These are phyloP conservation scores for Cryptococcus depauperatus DNA, from an alignment of 1,284 basidiomycete genomes.

Conservation along the genomic window DNA sequence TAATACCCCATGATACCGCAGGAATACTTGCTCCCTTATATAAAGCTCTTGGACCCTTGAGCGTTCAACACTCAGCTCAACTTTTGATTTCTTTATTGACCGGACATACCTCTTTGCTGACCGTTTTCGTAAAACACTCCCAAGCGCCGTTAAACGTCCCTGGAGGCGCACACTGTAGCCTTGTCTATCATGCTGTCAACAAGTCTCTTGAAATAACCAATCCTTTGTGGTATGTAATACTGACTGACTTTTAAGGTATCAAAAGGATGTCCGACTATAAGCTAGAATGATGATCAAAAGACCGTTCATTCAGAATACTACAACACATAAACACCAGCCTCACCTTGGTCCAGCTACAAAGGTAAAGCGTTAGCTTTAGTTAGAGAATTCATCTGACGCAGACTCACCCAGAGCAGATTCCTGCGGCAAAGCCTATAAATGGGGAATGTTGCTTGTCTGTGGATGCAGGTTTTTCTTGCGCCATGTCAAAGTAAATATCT, in stretches of 20 bases:
- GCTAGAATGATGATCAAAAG: conserved; percentile 3
- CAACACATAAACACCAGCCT: no score
- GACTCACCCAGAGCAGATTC: conserved; percentile 37
- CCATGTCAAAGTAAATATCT: conserved; percentile 6
- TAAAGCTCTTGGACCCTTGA: conserved; percentile 37
- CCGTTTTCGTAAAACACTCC: conserved; percentile 36
- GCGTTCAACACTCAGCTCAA: neutral
- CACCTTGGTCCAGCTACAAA: conserved; percentile 27
- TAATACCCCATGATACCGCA: conserved; percentile 44
- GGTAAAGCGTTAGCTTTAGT: neutral
- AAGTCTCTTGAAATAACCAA: conserved; percentile 2
- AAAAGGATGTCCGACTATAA: conserved; percentile 37
- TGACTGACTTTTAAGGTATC: conserved; percentile 39
- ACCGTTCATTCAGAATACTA: neutral
- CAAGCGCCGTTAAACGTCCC: conserved; percentile 40
- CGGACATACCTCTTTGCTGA: conserved; percentile 31
- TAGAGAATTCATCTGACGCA: neutral
- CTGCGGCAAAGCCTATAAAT: conserved; percentile 42
- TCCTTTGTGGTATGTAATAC: neutral
- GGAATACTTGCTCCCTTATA: conserved; percentile 46
- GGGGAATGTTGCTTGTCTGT: conserved; percentile 25
- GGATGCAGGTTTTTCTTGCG: neutral
- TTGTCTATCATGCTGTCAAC: conserved; percentile 6
- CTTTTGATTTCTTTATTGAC: neutral
- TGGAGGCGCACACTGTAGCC: conserved; percentile 40